These are phyloP conservation scores for Oryza longistaminata DNA, from an alignment of 176 grass and related monocot species.

Conservation along the genomic window DNA sequence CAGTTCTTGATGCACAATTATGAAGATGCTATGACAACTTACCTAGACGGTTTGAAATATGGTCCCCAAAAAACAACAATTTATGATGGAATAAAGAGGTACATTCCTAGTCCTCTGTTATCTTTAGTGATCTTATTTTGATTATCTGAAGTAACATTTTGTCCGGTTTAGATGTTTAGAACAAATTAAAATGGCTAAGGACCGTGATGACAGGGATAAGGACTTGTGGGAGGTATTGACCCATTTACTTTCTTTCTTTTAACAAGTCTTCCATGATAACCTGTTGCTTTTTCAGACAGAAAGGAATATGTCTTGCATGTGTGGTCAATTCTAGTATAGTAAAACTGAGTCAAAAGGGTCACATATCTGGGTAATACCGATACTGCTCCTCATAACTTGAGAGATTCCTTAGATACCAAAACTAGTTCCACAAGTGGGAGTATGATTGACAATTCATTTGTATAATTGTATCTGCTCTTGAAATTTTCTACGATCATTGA, in stretches of 20 bases:
- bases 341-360: too few relatives aligned
- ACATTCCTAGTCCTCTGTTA: slow-evolving; percentile 13
- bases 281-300: too few relatives aligned
- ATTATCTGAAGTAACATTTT: slow-evolving; percentile 19
- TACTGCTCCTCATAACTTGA: too few relatives aligned
- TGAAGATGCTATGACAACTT: slow-evolving; percentile 48
- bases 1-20: slow-evolving; percentile 44
- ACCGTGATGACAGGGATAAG: not conserved
- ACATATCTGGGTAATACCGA: too few relatives aligned
- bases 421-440: too few relatives aligned
- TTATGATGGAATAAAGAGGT: slow-evolving; percentile 49
- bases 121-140: not conserved
- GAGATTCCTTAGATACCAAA: too few relatives aligned
- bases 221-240: slow-evolving; percentile 26
- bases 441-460: too few relatives aligned
- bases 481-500: too few relatives aligned
- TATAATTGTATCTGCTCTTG: too few relatives aligned
- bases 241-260: slow-evolving; percentile 14
- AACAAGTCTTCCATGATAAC: not conserved
- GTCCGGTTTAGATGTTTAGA: slow-evolving; percentile 32
- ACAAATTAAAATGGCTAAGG: slow-evolving; percentile 27
- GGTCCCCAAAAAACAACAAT: slow-evolving; percentile 50
- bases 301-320: not conserved
- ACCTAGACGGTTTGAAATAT: slow-evolving; percentile 53
- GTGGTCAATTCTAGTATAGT: not conserved